These are phyloP conservation scores for Colletotrichum gloeosporioides DNA, from an alignment of 2,329 filamentous ascomycete species.

Conservation along the genomic window DNA sequence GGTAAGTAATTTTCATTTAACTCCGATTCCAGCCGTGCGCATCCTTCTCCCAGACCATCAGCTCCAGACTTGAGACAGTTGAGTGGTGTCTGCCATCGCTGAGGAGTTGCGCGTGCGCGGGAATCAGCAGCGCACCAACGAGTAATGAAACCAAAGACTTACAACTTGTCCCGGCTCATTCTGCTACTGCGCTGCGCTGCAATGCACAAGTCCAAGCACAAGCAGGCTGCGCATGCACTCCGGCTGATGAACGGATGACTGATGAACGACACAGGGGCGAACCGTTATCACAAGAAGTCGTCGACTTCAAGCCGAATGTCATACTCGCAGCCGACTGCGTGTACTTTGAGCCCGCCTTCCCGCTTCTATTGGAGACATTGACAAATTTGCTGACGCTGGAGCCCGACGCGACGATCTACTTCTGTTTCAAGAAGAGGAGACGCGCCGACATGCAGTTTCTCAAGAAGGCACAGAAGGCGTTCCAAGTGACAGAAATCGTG, in stretches of 20 bases:
- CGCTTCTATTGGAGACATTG: constrained; percentile 81
- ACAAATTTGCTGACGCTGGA: constrained; percentile 76
- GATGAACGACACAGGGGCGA: constrained; percentile 57
- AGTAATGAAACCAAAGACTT: background rate
- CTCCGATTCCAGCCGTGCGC: background rate
- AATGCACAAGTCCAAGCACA: background rate
- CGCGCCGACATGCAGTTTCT: constrained; percentile 80
- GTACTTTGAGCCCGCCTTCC: constrained; percentile 96
- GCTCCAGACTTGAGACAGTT: background rate
- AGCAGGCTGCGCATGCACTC: background rate
- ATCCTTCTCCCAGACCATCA: background rate
- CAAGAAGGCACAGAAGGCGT: constrained; percentile 71
- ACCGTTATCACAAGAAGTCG: constrained; percentile 57
- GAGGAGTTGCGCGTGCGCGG: background rate
- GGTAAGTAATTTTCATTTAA: constrained; percentile 56
- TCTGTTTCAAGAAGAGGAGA: constrained; percentile 94
- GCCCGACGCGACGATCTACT: constrained; percentile 69
- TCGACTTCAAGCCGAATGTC: constrained; percentile 70
- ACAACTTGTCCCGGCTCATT: background rate
- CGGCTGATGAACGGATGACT: constrained; percentile 7
- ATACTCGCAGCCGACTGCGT: constrained; percentile 97
- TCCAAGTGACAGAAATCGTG: constrained; percentile 65
- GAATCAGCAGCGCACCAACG: background rate
- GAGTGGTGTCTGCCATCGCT: background rate
- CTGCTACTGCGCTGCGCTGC: background rate